Conservation (phyloP, 768 basidiomycete genomes). For the Dioszegia crocea region DNA sequence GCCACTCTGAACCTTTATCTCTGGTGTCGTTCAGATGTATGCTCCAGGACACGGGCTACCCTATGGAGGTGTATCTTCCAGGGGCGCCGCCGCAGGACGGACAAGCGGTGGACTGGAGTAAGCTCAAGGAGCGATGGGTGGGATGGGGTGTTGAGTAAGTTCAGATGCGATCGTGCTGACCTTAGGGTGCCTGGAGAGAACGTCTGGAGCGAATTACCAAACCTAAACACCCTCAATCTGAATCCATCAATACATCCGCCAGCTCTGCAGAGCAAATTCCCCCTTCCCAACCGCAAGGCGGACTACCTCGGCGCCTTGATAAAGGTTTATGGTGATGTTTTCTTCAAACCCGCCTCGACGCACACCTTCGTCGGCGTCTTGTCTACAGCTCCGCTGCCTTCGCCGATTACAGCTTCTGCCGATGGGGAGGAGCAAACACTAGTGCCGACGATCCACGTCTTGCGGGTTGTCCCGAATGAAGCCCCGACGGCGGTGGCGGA, state of each 20-base stretch:
- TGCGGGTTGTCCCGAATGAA: constrained; percentile 1
- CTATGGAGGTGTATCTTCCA: constrained; percentile 46
- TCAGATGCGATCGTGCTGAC: neutral
- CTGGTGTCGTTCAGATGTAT: constrained; percentile 42
- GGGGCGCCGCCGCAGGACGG: neutral
- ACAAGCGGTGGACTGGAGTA: constrained; percentile 27
- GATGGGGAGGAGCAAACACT: constrained; percentile 17
- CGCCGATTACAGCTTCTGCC: constrained; percentile 9
- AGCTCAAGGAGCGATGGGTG: constrained; percentile 45
- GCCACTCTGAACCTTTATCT: constrained; percentile 19
- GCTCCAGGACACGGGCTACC: constrained; percentile 49
- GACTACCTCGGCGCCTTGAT: constrained; percentile 45
- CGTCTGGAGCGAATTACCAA: constrained; percentile 15
- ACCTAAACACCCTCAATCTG: neutral
- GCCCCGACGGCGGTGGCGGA: neutral
- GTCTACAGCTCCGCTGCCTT: constrained; percentile 35
- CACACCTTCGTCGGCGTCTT: constrained; percentile 44
- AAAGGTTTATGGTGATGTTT: constrained; percentile 46
- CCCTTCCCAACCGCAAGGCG: constrained; percentile 18
- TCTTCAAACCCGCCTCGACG: constrained; percentile 38
- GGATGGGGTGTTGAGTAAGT: constrained; percentile 49
- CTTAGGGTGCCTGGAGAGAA: constrained; percentile 43
- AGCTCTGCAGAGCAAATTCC: constrained; percentile 31
- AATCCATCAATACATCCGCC: constrained; percentile 10
- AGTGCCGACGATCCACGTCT: constrained; percentile 44